Conservation (phyloP, 495 filamentous ascomycete species). For the Penicillium antarcticum region DNA sequence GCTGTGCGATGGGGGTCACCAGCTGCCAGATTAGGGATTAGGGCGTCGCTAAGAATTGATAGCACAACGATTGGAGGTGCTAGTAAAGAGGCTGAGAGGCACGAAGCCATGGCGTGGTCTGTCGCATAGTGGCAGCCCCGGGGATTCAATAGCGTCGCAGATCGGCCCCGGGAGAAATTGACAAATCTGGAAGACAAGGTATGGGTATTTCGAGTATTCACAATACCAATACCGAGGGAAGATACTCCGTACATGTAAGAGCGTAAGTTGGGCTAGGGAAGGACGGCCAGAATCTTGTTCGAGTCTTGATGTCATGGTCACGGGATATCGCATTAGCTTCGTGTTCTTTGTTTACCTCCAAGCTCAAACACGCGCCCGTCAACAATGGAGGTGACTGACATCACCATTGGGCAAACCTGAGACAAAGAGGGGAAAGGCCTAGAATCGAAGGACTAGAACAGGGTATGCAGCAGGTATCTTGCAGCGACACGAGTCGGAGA, state of each 20-base stretch:
- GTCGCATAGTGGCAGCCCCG: conserved; percentile 14
- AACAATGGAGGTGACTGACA: conserved; percentile 13
- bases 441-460: conserved; percentile 8
- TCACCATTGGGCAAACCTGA: conserved; percentile 10
- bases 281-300: not conserved
- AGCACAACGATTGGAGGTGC: conserved; percentile 9
- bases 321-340: conserved; percentile 26
- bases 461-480: not conserved
- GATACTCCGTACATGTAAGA: not conserved
- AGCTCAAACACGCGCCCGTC: not conserved
- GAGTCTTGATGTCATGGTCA: conserved; percentile 17
- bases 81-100: conserved; percentile 19
- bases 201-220: conserved; percentile 23
- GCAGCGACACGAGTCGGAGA: conserved; percentile 8
- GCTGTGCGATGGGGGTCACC: conserved; percentile 12
- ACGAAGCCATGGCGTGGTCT: conserved; percentile 17
- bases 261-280: not conserved
- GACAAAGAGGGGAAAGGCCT: conserved; percentile 5
- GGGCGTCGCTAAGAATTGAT: conserved; percentile 8
- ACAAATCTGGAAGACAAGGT: conserved; percentile 13
- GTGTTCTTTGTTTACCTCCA: conserved; percentile 24
- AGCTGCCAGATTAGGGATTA: conserved; percentile 5
- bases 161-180: conserved; percentile 21
- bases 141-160: conserved; percentile 26
- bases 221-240: not conserved